A percentile compares a stretch with the other conserved stretches of the same genome.
phyloP scores from a whole-genome alignment of 768 basidiomycete species.

The Russula abietina region DNA sequence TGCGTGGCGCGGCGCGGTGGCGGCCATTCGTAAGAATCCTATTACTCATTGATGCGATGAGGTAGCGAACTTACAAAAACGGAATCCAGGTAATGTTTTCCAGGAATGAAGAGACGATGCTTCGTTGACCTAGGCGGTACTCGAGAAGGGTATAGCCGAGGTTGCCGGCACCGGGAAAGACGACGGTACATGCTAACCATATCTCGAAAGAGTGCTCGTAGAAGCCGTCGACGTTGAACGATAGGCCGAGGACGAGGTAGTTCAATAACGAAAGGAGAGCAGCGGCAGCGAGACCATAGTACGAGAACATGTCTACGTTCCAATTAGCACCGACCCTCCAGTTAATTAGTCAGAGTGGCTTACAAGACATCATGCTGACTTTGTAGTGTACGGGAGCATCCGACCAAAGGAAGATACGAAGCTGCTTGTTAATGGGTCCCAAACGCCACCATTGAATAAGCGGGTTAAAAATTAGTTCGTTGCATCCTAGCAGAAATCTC shows the following conservation, averaged over 20 bases:
- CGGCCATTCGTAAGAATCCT: background rate
- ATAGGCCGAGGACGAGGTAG: conserved; percentile 62
- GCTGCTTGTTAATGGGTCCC: conserved; percentile 80
- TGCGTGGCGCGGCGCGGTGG: no score
- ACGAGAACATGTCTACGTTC: conserved; percentile 40
- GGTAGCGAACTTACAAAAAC: conserved; percentile 57
- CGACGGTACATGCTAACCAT: no score
- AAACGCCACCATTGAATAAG: conserved; percentile 66
- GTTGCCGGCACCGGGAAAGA: no score
- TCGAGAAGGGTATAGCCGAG: no score
- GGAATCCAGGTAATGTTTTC: conserved; percentile 63
- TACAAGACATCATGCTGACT: conserved; percentile 69
- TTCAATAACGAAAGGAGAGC: no score
- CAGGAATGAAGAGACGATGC: no score
- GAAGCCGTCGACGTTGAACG: conserved; percentile 57
- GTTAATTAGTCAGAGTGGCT: conserved; percentile 28
- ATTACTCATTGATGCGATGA: background rate
- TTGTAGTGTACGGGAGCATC: conserved; percentile 77
- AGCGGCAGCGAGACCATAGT: no score
- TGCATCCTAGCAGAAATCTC: conserved; percentile 44
- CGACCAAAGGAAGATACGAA: conserved; percentile 73
- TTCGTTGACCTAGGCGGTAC: no score
- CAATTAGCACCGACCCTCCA: background rate
- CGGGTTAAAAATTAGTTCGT: conserved; percentile 82
- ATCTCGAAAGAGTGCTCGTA: conserved; percentile 69